Conservation (phyloP, 106 monocot genomes). For the Dendrobium catenatum region DNA sequence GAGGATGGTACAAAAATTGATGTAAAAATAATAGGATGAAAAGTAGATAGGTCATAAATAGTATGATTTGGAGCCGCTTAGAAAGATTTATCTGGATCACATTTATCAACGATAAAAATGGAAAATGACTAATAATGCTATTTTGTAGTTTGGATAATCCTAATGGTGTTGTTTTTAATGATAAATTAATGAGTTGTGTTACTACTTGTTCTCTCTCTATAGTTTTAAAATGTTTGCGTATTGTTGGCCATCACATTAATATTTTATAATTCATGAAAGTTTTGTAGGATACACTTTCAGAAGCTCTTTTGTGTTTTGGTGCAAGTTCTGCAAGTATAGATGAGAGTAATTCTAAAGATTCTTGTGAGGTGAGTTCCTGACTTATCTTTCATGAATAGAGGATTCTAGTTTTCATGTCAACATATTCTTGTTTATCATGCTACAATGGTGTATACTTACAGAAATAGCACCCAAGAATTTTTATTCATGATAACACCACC, state of each 20-base stretch:
- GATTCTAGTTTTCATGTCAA: neutral
- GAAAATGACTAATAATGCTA: neutral
- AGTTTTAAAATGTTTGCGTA: neutral
- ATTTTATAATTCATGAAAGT: neutral
- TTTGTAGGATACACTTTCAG: slow-evolving; percentile 57
- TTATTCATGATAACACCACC: neutral
- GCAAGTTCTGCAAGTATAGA: slow-evolving; percentile 73
- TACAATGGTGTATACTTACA: no score
- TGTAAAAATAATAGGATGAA: no score
- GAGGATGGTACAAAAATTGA: no score
- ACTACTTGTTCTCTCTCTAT: neutral
- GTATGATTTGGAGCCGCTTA: no score
- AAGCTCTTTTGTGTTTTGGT: slow-evolving; percentile 86
- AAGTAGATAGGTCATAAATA: no score
- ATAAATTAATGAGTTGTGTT: neutral
- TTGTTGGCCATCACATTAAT: neutral
- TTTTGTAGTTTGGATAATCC: neutral
- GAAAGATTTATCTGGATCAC: no score
- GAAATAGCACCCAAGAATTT: no score
- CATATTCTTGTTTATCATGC: neutral
- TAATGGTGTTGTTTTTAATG: neutral
- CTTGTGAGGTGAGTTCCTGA: slow-evolving; percentile 34
- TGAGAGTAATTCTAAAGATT: slow-evolving; percentile 31
- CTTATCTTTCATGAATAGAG: neutral
- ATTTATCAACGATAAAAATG: no score